These are phyloP conservation scores for Ophiognomonia clavigignenti-juglandacearum DNA, from an alignment of 2,329 filamentous ascomycete species.

Conservation along the genomic window DNA sequence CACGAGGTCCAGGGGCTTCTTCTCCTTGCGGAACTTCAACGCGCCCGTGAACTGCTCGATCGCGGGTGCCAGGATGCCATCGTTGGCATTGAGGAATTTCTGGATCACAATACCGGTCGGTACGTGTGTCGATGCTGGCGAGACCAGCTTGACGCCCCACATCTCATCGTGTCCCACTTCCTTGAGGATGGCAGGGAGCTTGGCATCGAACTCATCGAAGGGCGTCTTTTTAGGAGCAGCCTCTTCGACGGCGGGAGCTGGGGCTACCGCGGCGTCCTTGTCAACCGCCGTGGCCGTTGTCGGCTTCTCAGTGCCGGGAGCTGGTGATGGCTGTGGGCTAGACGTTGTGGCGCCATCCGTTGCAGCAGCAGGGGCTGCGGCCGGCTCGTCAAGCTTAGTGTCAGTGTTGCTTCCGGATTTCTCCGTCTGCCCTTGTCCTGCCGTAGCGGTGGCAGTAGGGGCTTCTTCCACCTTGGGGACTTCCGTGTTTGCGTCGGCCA, in stretches of 20 bases:
- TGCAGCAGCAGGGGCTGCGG: background rate
- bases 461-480: constrained; percentile 1
- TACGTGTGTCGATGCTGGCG: constrained; percentile 46
- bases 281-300: background rate
- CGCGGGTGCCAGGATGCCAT: constrained; percentile 67
- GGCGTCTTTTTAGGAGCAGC: constrained; percentile 21
- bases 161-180: constrained; percentile 67
- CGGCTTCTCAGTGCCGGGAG: background rate
- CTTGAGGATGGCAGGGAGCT: constrained; percentile 53
- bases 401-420: background rate
- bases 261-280: background rate
- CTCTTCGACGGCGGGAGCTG: background rate
- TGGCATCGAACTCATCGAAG: constrained; percentile 52
- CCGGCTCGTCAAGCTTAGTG: background rate
- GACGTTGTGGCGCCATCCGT: too few species aligned
- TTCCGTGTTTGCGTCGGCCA: constrained; percentile 8
- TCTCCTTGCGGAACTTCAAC: constrained; percentile 76
- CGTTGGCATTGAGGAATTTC: constrained; percentile 91
- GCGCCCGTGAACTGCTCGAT: constrained; percentile 74
- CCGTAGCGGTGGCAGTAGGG: background rate
- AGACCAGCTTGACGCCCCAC: constrained; percentile 72
- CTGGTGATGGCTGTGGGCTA: background rate
- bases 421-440: background rate
- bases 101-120: constrained; percentile 81
- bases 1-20: constrained; percentile 64